Evolutionary conservation across 176 grass and related monocot species (phyloP).

Genomic region (Aegilops sharonensis): DNA sequence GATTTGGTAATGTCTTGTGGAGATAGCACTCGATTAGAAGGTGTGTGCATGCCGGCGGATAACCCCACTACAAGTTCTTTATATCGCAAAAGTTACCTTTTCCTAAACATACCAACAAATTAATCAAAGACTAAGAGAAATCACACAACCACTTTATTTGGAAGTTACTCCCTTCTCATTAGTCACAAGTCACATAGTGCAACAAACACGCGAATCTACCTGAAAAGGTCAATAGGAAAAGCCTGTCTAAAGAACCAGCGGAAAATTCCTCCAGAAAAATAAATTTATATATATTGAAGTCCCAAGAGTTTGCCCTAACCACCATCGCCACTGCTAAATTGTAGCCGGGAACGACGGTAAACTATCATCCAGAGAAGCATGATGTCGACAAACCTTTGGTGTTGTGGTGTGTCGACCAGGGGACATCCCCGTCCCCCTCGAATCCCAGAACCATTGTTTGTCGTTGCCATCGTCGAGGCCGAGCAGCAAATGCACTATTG

Average conservation of each 20-base stretch:
- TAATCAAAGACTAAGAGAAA: neutral
- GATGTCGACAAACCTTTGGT: neutral
- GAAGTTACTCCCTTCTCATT: neutral
- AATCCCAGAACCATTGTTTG: neutral
- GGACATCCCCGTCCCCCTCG: neutral
- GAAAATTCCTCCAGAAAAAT: neutral
- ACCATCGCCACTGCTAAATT: too few relatives aligned
- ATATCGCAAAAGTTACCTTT: neutral
- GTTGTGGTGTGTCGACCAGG: neutral
- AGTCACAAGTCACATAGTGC: neutral
- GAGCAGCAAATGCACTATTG: too few relatives aligned
- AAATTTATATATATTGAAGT: neutral
- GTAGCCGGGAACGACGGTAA: too few relatives aligned
- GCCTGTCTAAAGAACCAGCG: neutral
- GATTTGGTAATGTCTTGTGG: neutral
- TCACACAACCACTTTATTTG: neutral
- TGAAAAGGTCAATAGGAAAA: neutral
- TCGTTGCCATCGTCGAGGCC: neutral
- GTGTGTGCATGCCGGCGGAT: neutral
- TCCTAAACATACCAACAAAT: neutral
- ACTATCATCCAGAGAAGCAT: neutral
- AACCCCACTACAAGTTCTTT: neutral
- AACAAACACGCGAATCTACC: neutral
- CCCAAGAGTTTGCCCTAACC: neutral
- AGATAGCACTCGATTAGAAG: neutral